Percentiles rank a stretch among this genome's conserved stretches.
Conservation (phyloP, 495 filamentous ascomycete species). For the Ascobolus immersus region DNA sequence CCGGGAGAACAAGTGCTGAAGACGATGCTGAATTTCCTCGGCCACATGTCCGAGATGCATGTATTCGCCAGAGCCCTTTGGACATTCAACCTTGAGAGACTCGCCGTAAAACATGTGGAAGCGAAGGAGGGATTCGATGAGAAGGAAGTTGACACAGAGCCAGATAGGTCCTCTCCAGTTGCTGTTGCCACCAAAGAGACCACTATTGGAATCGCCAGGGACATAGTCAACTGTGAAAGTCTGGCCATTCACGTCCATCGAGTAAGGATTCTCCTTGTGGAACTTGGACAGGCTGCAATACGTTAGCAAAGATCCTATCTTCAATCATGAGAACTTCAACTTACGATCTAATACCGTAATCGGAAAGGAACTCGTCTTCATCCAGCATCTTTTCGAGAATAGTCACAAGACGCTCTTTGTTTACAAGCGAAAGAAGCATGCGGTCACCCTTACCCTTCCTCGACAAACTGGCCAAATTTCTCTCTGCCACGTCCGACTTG, state of each 20-base stretch:
- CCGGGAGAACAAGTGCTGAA: constrained; percentile 72
- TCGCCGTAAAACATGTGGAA: constrained; percentile 93
- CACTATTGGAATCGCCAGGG: constrained; percentile 78
- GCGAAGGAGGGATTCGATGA: constrained; percentile 72
- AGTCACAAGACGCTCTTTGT: constrained; percentile 58
- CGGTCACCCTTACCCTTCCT: constrained; percentile 70
- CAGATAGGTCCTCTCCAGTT: constrained; percentile 91
- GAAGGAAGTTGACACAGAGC: constrained; percentile 85
- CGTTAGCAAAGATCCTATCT: constrained; percentile 1
- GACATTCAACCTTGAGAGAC: constrained; percentile 68
- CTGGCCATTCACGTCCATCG: constrained; percentile 89
- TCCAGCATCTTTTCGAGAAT: constrained; percentile 81
- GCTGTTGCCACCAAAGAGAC: constrained; percentile 85
- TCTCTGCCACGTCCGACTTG: constrained; percentile 54
- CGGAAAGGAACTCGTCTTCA: constrained; percentile 72
- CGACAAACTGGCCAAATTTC: constrained; percentile 77
- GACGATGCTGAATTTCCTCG: constrained; percentile 80
- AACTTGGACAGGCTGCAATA: constrained; percentile 44
- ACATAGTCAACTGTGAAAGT: constrained; percentile 72
- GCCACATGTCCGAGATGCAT: constrained; percentile 96
- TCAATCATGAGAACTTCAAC: neutral
- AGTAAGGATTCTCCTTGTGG: constrained; percentile 71
- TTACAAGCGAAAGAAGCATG: constrained; percentile 65
- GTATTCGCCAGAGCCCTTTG: constrained; percentile 72
- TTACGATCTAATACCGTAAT: constrained; percentile 64